Base-by-base conservation (phyloP, 805 yeast genomes). In the Maudiozyma barnettii region DNA sequence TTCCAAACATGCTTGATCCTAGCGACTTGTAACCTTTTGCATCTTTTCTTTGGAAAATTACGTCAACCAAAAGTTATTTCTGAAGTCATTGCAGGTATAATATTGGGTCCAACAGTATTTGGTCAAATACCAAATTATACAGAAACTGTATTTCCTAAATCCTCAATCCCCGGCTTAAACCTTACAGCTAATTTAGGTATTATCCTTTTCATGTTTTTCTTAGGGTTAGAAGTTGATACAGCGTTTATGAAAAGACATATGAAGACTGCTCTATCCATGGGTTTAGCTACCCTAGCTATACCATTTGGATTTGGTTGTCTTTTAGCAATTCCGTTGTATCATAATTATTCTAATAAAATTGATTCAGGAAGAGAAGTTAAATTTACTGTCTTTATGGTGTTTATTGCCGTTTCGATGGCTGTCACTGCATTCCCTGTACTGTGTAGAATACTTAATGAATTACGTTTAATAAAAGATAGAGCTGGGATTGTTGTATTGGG, bases 341-440 rank as follows among this genome's bases (percentile, higher is more conserved):
- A 81, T 26, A 71, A 75, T 35, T 82, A 81, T 59, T 65, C 67
- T 7, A 57, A 65, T 36, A 65, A 63, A 18, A 63, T 55, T 31
- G 63, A 54, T 1, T 49, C 45, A 2, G 51, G 58, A 36, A 64
- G 66, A 5, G 59, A 62, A 4, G 70, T 80, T 33, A 70, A 78
- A 46, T 84, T 84, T 59, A 80, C 90, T 13, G 82, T 88, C 0
- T 85, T 74, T 55, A 79, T 82, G 82, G 84, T 84, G 10, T 85
- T 85, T 55, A 80, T 85, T 44, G 90, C 91, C 2, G 88, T 83
- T 12, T 91, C 95, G 2, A 74, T 84, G 72, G 79, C 91, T 52
- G 83, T 85, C 53, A 85, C 95, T 3, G 95, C 95, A 0, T 81
- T 85, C 63, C 95, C 95, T 0, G 95, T 85, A 2, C 66, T 85